A percentile compares a stretch with the other conserved stretches of the same genome.
phyloP scores from a whole-genome alignment of 305 asterid species.

The Rubia balearica region DNA sequence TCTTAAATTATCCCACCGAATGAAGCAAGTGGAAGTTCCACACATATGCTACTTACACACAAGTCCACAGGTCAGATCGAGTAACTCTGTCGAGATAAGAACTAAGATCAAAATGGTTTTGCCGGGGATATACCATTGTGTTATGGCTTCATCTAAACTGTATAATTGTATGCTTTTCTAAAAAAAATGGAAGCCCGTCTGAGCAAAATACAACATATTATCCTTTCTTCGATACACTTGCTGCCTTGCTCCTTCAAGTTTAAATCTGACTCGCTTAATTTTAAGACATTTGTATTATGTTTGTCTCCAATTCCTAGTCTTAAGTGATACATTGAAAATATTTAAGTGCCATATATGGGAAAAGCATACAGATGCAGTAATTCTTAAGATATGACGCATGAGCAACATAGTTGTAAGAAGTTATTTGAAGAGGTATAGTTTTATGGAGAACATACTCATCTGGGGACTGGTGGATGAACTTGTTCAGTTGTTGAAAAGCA shows the following conservation, averaged over 20 bases:
- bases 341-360: neutral
- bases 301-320: neutral
- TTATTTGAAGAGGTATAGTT: neutral
- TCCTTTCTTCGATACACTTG: neutral
- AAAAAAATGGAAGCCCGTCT: neutral
- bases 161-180: neutral
- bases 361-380: neutral
- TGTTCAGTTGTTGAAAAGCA: slow-evolving; percentile 68
- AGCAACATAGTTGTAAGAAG: neutral
- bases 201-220: neutral
- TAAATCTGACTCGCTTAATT: neutral
- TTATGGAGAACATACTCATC: slow-evolving; percentile 43
- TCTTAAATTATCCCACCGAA: slow-evolving; percentile 1
- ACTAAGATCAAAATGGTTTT: neutral
- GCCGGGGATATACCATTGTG: neutral
- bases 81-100: neutral
- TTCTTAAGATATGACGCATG: neutral
- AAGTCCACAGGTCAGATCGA: neutral
- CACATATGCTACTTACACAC: neutral
- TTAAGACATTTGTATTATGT: neutral
- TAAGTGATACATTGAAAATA: neutral
- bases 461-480: slow-evolving; percentile 50
- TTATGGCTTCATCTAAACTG: neutral
- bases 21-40: neutral
- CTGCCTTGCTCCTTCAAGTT: neutral